phyloP scores from a whole-genome alignment of 441 rosid species.

The Manihot esculenta region DNA sequence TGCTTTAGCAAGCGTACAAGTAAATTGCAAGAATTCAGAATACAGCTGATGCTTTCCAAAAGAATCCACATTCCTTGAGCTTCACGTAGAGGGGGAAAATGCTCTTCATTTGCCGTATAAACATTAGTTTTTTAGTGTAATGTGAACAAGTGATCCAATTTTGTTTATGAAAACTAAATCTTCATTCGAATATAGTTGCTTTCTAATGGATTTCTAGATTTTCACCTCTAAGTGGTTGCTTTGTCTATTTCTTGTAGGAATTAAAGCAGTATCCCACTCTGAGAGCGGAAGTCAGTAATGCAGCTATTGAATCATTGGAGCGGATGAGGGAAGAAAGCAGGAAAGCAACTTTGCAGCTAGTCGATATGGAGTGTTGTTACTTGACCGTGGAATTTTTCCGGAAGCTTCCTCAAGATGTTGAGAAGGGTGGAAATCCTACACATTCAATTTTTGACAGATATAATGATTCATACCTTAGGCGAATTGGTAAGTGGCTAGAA shows the following conservation, averaged over 20 bases:
- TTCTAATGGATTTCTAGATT: not conserved
- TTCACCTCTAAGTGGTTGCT: not conserved
- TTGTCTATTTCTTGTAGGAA: conserved; percentile 45
- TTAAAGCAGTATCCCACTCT: conserved; percentile 82
- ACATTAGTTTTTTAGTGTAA: not conserved
- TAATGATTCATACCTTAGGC: conserved; percentile 75
- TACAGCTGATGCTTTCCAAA: not conserved
- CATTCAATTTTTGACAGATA: conserved; percentile 84
- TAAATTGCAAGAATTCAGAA: not conserved
- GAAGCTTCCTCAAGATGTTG: conserved; percentile 89
- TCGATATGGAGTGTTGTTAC: conserved; percentile 88
- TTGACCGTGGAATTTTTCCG: conserved; percentile 87
- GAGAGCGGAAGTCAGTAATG: conserved; percentile 73
- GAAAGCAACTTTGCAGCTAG: conserved; percentile 73
- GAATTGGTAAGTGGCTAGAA: conserved; percentile 53
- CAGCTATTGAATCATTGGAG: conserved; percentile 77
- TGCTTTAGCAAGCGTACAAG: not conserved
- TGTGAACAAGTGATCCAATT: not conserved
- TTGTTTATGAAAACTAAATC: not conserved
- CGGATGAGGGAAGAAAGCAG: conserved; percentile 89
- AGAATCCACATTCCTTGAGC: not conserved
- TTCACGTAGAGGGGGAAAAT: not conserved
- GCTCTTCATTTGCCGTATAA: not conserved
- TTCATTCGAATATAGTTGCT: not conserved
- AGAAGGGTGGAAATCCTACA: conserved; percentile 92